phyloP scores from a whole-genome alignment of 192 early-diverging fungal species.

The Anaeromyces robustus region DNA sequence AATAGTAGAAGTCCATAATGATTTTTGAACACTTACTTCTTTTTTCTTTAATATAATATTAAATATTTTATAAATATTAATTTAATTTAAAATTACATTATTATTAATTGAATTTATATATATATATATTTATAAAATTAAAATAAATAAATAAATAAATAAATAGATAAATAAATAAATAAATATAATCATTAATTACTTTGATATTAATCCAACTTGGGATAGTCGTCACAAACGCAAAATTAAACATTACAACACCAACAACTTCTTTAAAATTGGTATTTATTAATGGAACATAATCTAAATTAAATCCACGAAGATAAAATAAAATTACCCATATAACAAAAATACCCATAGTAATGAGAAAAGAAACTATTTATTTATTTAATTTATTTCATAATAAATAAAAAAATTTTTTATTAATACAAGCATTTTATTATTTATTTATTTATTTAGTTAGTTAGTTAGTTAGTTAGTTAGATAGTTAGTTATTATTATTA shows the following conservation, averaged over 20 bases:
- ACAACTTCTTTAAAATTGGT: conserved; percentile 12
- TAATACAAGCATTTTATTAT: too few relatives aligned
- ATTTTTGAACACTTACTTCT: conserved; percentile 26
- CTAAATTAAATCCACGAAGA: neutral
- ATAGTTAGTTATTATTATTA: too few relatives aligned
- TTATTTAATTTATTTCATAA: neutral
- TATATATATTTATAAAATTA: too few relatives aligned
- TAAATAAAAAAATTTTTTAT: too few relatives aligned
- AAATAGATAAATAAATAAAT: too few relatives aligned
- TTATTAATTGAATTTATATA: neutral
- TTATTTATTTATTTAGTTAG: too few relatives aligned
- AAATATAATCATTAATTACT: conserved; percentile 11
- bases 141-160: too few relatives aligned
- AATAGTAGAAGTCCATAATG: conserved; percentile 21
- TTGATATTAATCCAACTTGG: conserved; percentile 44
- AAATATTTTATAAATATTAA: conserved; percentile 5
- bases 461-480: too few relatives aligned
- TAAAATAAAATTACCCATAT: conserved; percentile 22
- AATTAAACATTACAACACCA: conserved; percentile 32
- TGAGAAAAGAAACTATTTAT: conserved; percentile 18
- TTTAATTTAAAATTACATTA: neutral
- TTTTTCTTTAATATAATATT: conserved; percentile 9
- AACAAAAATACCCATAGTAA: conserved; percentile 17
- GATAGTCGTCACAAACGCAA: conserved; percentile 29
- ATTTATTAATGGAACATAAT: conserved; percentile 11